Evolutionary conservation across 1,139 yeast genomes (phyloP).

Genomic region (Kodamaea sp.): DNA sequence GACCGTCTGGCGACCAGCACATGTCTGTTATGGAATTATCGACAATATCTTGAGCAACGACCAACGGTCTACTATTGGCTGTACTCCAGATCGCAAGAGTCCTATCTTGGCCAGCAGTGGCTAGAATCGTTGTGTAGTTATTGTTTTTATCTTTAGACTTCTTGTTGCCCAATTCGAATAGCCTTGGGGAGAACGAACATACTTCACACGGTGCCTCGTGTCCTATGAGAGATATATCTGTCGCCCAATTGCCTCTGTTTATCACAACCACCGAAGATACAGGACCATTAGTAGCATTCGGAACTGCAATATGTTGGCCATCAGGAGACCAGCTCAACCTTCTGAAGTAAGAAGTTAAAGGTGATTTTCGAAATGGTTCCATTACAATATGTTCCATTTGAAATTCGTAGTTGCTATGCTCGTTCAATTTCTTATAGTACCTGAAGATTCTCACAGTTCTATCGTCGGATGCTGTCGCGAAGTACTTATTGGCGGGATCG

Average conservation of each 20-base stretch:
- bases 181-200: slow-evolving; percentile 79
- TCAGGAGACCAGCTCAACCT: slow-evolving; percentile 97
- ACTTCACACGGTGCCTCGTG: slow-evolving; percentile 98
- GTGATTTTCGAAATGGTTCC: slow-evolving; percentile 86
- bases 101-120: slow-evolving; percentile 81
- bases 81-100: slow-evolving; percentile 75
- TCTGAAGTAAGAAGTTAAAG: slow-evolving; percentile 88
- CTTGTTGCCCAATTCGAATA: slow-evolving; percentile 40
- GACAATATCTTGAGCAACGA: slow-evolving; percentile 64
- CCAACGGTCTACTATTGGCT: slow-evolving; percentile 56
- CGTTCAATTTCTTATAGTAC: slow-evolving; percentile 66
- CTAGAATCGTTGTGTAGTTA: slow-evolving; percentile 54
- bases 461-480: slow-evolving; percentile 96
- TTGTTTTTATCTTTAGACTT: slow-evolving; percentile 19
- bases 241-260: slow-evolving; percentile 90
- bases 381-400: slow-evolving; percentile 81
- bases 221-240: slow-evolving; percentile 85
- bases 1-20: slow-evolving; percentile 80
- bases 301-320: slow-evolving; percentile 94
- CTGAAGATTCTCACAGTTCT: slow-evolving; percentile 85
- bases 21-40: slow-evolving; percentile 69
- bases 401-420: slow-evolving; percentile 72
- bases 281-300: slow-evolving; percentile 97
- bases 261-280: slow-evolving; percentile 87
- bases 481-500: slow-evolving; percentile 96